A percentile compares a stretch with the other conserved stretches of the same genome.
phyloP scores from a whole-genome alignment of 1,284 basidiomycete species.

The Paramarasmius palmivorus region DNA sequence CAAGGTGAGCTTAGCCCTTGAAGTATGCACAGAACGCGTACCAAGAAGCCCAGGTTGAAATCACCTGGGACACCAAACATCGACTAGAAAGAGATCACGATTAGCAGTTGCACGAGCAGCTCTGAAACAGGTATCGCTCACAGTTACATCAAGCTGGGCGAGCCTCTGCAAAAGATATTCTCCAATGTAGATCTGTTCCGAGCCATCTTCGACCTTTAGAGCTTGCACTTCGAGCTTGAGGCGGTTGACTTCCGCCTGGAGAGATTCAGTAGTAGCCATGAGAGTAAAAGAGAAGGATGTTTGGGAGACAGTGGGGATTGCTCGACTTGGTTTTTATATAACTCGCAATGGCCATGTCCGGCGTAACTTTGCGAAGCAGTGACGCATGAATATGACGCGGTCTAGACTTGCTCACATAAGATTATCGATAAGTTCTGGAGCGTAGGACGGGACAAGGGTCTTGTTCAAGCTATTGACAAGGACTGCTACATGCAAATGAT shows the following conservation, averaged over 20 bases:
- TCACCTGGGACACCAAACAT: conserved; percentile 93
- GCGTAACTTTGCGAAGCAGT: no score
- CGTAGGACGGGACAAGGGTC: not conserved
- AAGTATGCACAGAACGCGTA: conserved; percentile 27
- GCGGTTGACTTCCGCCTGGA: conserved; percentile 54
- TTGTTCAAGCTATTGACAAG: not conserved
- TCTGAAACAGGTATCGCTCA: conserved; percentile 32
- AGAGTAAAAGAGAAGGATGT: conserved; percentile 4
- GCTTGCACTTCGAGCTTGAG: conserved; percentile 54
- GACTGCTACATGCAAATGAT: no score
- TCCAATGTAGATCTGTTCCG: conserved; percentile 57
- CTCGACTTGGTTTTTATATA: not conserved
- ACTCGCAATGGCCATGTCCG: no score
- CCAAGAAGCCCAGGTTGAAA: conserved; percentile 85
- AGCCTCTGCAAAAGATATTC: conserved; percentile 74
- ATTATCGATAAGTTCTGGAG: no score
- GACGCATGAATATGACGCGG: not conserved
- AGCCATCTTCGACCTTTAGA: conserved; percentile 39
- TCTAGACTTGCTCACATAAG: not conserved
- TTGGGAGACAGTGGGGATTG: not conserved
- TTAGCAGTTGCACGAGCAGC: not conserved
- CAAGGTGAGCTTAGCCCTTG: not conserved
- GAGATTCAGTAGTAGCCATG: conserved; percentile 23
- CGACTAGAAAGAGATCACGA: conserved; percentile 38
- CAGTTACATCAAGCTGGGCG: conserved; percentile 66